Conservation (phyloP, 1,284 basidiomycete genomes). For the Earliella scabrosa region DNA sequence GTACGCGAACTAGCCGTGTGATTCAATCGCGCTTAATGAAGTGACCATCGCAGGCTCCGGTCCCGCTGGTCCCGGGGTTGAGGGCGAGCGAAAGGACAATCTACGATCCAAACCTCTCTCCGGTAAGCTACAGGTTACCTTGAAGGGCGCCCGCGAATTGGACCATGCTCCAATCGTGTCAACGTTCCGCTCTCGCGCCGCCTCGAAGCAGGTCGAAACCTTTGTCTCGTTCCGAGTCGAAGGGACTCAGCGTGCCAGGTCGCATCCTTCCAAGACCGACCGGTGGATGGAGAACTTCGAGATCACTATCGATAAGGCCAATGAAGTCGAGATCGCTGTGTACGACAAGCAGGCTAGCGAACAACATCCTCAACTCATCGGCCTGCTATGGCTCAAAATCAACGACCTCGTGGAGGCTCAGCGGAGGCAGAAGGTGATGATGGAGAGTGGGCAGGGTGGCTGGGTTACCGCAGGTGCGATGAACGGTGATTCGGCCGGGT, state of each 20-base stretch:
- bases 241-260: conserved; percentile 91
- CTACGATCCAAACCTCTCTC: conserved; percentile 91
- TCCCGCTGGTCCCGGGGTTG: conserved; percentile 57
- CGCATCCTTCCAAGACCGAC: conserved; percentile 92
- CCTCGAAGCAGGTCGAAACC: conserved; percentile 87
- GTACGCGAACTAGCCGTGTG: conserved; percentile 38
- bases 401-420: conserved; percentile 95
- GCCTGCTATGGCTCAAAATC: conserved; percentile 95
- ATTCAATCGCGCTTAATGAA: conserved; percentile 1
- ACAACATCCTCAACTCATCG: conserved; percentile 85
- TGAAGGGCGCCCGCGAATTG: conserved; percentile 91
- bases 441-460: conserved; percentile 84
- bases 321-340: conserved; percentile 96
- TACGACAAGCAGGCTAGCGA: conserved; percentile 92
- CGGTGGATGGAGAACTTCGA: conserved; percentile 98
- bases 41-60: conserved; percentile 12
- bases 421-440: conserved; percentile 89
- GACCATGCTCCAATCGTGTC: conserved; percentile 86
- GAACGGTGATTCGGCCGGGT: conserved; percentile 56
- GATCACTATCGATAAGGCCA: conserved; percentile 96
- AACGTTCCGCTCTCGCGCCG: conserved; percentile 66
- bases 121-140: conserved; percentile 89
- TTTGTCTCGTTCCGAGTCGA: conserved; percentile 96
- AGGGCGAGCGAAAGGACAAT: conserved; percentile 90
- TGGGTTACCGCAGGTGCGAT: conserved; percentile 94